phyloP scores from a whole-genome alignment of 768 basidiomycete species.

The Mycena leptocephala region DNA sequence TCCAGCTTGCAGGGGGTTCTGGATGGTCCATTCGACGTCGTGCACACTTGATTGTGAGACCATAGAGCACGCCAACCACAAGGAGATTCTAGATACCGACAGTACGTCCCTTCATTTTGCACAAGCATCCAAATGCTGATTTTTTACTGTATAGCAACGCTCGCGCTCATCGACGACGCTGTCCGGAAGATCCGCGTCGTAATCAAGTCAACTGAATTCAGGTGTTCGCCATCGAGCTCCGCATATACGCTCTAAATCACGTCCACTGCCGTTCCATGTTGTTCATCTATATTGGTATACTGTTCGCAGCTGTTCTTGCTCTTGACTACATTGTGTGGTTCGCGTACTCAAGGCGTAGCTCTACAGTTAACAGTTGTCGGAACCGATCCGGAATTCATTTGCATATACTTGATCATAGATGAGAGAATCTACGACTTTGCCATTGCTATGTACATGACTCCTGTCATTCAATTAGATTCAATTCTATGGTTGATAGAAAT shows the following conservation, averaged over 20 bases:
- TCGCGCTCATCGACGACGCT: not conserved
- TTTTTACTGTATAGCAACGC: no score
- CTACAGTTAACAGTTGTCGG: not conserved
- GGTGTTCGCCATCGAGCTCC: not conserved
- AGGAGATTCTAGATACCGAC: not conserved
- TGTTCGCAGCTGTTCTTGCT: not conserved
- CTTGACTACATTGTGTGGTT: not conserved
- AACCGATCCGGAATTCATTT: not conserved
- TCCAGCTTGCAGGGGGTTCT: not conserved
- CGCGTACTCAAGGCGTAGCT: not conserved
- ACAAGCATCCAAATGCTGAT: not conserved
- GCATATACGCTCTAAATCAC: no score
- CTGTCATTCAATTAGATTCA: no score
- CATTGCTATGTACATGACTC: no score
- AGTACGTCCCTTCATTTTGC: not conserved
- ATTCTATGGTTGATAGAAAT: no score
- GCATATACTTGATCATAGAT: no score
- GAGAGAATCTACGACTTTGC: no score
- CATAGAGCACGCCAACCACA: not conserved
- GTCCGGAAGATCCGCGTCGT: not conserved
- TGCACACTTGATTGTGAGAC: not conserved
- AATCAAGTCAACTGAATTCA: not conserved
- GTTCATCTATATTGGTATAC: no score
- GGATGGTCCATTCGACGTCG: not conserved
- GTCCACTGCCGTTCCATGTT: no score